Percentiles rank a stretch among this genome's conserved stretches.
phyloP scores from a whole-genome alignment of 768 basidiomycete genomes.

The Tricholoma flavovirens region DNA sequence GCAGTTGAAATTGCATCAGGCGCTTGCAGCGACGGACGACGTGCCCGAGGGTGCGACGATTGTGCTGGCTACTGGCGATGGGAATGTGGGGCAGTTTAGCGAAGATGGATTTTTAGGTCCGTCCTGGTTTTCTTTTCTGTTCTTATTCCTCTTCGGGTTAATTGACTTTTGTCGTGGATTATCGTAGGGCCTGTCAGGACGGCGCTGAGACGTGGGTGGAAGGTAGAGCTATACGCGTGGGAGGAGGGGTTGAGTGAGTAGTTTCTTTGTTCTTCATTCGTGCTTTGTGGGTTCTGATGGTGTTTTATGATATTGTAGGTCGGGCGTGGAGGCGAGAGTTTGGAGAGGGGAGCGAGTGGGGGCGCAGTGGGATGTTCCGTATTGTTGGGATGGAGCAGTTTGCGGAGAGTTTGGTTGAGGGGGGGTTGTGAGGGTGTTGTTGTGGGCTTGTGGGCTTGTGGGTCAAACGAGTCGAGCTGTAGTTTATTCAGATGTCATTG shows the following conservation, averaged over 20 bases:
- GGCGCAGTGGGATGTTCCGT: slow-evolving; percentile 40
- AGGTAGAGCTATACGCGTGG: slow-evolving; percentile 93
- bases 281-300: background rate
- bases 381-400: slow-evolving; percentile 67
- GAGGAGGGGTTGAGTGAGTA: slow-evolving; percentile 68
- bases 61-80: slow-evolving; percentile 91
- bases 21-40: slow-evolving; percentile 63
- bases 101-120: slow-evolving; percentile 82
- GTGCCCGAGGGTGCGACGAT: slow-evolving; percentile 70
- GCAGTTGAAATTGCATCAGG: slow-evolving; percentile 88
- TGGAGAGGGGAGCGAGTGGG: slow-evolving; percentile 52
- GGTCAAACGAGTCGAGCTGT: too few species aligned
- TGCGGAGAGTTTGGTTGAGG: slow-evolving; percentile 50
- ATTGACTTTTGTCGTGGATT: background rate
- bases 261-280: background rate
- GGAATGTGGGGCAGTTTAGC: slow-evolving; percentile 87
- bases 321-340: slow-evolving; percentile 73
- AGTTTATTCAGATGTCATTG: too few species aligned
- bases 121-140: slow-evolving; percentile 8
- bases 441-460: background rate
- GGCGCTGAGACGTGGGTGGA: slow-evolving; percentile 87
- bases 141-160: background rate
- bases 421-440: background rate
- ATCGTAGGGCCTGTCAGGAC: slow-evolving; percentile 62
- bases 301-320: slow-evolving; percentile 19